Conservation (phyloP, 805 yeast genomes). For the Groenewaldozyma salmanticensis region DNA sequence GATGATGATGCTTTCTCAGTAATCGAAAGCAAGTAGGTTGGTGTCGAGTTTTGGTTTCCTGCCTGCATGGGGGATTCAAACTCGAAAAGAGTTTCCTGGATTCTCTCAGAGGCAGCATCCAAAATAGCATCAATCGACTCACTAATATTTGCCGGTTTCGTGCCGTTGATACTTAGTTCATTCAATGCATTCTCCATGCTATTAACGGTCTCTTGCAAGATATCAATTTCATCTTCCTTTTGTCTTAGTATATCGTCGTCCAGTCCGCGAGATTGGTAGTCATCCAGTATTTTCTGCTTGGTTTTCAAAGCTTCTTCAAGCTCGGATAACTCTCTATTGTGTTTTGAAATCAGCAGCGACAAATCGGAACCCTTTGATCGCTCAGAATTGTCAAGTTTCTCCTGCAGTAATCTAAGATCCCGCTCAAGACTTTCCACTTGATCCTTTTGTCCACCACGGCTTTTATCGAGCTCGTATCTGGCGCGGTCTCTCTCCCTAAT, state of each 20-base stretch:
- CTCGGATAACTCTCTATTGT: slow-evolving; percentile 50
- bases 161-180: slow-evolving; percentile 33
- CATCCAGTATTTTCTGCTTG: slow-evolving; percentile 26
- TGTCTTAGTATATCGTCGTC: slow-evolving; percentile 41
- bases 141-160: slow-evolving; percentile 46
- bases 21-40: slow-evolving; percentile 55
- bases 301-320: slow-evolving; percentile 33
- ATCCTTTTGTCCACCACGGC: slow-evolving; percentile 52
- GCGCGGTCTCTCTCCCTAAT: slow-evolving; percentile 87
- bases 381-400: slow-evolving; percentile 49
- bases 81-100: slow-evolving; percentile 63
- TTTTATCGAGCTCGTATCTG: slow-evolving; percentile 65
- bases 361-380: slow-evolving; percentile 56
- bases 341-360: slow-evolving; percentile 48
- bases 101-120: slow-evolving; percentile 54
- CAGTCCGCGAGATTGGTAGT: slow-evolving; percentile 19
- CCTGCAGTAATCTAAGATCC: slow-evolving; percentile 51
- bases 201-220: slow-evolving; percentile 53
- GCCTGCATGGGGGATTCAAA: slow-evolving; percentile 74
- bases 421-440: slow-evolving; percentile 59
- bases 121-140: slow-evolving; percentile 66
- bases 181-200: slow-evolving; percentile 63
- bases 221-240: slow-evolving; percentile 70
- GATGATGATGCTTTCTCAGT: slow-evolving; percentile 59
- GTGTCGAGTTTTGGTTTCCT: slow-evolving; percentile 68